phyloP scores from a whole-genome alignment of 2,329 filamentous ascomycete genomes.

The Pestalotiopsis sp. region DNA sequence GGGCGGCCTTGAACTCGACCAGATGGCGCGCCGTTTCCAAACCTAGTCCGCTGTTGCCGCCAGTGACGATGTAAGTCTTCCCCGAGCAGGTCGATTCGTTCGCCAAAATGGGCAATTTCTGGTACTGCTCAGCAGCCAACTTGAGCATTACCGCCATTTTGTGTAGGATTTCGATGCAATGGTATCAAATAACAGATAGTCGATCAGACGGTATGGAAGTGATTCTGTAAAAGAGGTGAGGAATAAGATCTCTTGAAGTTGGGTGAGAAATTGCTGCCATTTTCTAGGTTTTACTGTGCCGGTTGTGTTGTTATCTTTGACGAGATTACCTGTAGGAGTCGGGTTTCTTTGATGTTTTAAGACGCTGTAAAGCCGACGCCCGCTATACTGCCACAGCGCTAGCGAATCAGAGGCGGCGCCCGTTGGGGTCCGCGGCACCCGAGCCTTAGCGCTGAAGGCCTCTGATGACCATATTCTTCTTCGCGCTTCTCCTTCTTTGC shows the following conservation, averaged over 20 bases:
- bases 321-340: not conserved
- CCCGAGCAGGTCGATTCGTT: constrained; percentile 8
- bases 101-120: constrained; percentile 10
- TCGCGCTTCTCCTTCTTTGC: no score
- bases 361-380: not conserved
- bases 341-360: not conserved
- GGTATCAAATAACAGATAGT: not conserved
- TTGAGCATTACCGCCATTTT: constrained; percentile 12
- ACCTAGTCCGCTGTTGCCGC: constrained; percentile 8
- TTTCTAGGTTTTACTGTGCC: not conserved
- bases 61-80: constrained; percentile 15
- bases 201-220: not conserved
- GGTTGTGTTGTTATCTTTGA: not conserved
- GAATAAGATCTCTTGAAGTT: not conserved
- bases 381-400: not conserved
- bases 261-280: not conserved
- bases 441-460: not conserved
- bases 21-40: constrained; percentile 10
- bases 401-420: not conserved
- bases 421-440: not conserved
- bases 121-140: constrained; percentile 13
- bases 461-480: not conserved
- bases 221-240: not conserved
- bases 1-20: constrained; percentile 1
- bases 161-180: not conserved